Evolutionary conservation across 768 basidiomycete genomes (phyloP), one percentile per base, ranked within the genome.

Genomic region (Lentinula lateritia): DNA sequence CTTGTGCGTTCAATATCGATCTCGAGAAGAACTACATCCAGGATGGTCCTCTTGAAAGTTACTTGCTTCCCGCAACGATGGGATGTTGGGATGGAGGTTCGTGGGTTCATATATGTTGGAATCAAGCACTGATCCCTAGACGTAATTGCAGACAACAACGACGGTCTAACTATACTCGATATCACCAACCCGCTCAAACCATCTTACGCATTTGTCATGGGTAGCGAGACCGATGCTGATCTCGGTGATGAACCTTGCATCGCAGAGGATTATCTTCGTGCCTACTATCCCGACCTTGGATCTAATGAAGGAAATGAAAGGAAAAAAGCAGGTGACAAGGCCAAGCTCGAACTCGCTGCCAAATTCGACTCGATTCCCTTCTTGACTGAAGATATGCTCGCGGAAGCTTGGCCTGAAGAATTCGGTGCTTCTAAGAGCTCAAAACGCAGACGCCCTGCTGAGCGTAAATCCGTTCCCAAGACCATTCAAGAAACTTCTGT

Each of bases 101-200:
- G 71, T 61, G 6, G 6, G n/a, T 61, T 64, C 28, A 32, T 18
- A 15, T 41, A 41, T 28, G 3, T 28, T 28, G 28, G 28, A 23
- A 52, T 35, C 18, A 28, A 6, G 15, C 15, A 6, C 32, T 28
- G 58, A 32, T 39, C 7, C 41, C 20, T n/a, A 23, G 23, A 41
- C 28, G 15, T 32, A 12, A 42, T 16, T 59, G 7, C 38, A 76
- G 75, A 72, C 50, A 74, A 75, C 58, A 69, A 75, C 62, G 73
- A 74, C 46, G 74, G 75, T 0, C 69, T 76, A 5, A 72, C 74
- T 10, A 65, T 76, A 20, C 75, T 28, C 15, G 76, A 76, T 56
- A 62, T 76, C 28, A 71, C 74, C 2, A 66, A 71, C 60, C 72
- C 71, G 0, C 52, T 63, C 36, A 58, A 67, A 36, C 68, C 72